Conservation (phyloP, 805 yeast genomes). For the Saccharomycopsis synnaedendra region DNA sequence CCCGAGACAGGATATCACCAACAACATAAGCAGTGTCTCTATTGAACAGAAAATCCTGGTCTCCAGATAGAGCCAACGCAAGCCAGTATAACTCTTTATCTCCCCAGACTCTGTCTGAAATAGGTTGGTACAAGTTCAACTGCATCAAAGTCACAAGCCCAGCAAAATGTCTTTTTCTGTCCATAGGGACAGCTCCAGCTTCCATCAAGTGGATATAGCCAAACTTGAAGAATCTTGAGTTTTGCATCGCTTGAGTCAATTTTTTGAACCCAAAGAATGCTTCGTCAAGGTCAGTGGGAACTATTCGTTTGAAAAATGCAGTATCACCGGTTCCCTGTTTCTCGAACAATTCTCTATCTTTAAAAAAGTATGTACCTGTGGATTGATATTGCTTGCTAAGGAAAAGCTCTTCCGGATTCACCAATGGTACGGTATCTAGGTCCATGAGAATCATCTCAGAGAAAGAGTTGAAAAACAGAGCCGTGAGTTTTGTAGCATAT, state of each 20-base stretch:
- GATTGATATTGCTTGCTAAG: conserved; percentile 22
- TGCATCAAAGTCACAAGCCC: conserved; percentile 34
- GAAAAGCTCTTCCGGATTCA: conserved; percentile 28
- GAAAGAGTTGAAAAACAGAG: conserved; percentile 37
- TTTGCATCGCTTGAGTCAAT: conserved; percentile 24
- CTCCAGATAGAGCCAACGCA: conserved; percentile 42
- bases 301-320: conserved; percentile 30
- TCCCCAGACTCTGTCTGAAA: conserved; percentile 45
- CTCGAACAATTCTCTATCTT: conserved; percentile 31
- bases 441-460: conserved; percentile 39
- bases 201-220: conserved; percentile 29
- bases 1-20: conserved; percentile 24
- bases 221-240: conserved; percentile 29
- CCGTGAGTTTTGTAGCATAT: conserved; percentile 36
- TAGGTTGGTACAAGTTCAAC: conserved; percentile 28
- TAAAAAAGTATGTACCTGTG: conserved; percentile 31
- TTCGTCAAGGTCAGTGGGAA: conserved; percentile 30
- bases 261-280: conserved; percentile 27
- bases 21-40: conserved; percentile 41
- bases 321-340: conserved; percentile 18
- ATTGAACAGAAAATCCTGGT: conserved; percentile 42
- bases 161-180: conserved; percentile 36
- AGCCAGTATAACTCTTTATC: conserved; percentile 62
- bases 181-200: conserved; percentile 33
- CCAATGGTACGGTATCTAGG: conserved; percentile 37